Evolutionary conservation across 2,329 filamentous ascomycete species (phyloP).

Genomic region (Cladophialophora yegresii): DNA sequence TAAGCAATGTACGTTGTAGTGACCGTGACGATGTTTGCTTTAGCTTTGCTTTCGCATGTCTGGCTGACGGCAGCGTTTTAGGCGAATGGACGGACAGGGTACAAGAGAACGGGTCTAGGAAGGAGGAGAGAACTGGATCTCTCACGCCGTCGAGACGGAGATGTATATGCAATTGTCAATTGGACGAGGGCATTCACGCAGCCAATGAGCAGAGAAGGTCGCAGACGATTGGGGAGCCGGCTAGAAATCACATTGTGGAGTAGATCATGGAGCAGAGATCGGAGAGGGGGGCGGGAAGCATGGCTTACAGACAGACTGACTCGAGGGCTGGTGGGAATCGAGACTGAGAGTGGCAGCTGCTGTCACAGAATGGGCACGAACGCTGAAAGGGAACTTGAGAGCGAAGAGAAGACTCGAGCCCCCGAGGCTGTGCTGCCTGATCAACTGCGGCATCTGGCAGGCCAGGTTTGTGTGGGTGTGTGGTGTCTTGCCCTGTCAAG

Average conservation of each 20-base stretch:
- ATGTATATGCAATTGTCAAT: conserved; percentile 34
- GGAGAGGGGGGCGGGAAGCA: background rate
- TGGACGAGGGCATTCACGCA: conserved; percentile 22
- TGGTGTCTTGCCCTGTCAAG: background rate
- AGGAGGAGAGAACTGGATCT: conserved; percentile 12
- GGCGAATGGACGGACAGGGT: conserved; percentile 9
- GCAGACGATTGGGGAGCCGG: conserved; percentile 8
- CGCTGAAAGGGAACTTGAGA: background rate
- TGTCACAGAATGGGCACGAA: background rate
- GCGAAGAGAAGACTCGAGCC: background rate
- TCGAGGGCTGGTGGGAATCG: background rate
- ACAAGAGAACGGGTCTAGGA: conserved; percentile 16
- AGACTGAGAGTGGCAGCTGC: conserved; percentile 2
- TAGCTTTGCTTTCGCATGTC: conserved; percentile 2
- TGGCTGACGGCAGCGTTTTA: conserved; percentile 13
- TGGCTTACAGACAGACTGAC: background rate
- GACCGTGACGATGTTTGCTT: conserved; percentile 18
- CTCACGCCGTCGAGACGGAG: conserved; percentile 17
- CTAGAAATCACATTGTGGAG: background rate
- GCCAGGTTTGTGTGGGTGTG: background rate
- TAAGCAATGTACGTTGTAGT: background rate
- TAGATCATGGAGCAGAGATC: conserved; percentile 2
- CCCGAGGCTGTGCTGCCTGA: conserved; percentile 1
- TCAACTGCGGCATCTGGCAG: conserved; percentile 2
- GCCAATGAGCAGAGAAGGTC: conserved; percentile 15